Evolutionary conservation across 2,329 filamentous ascomycete genomes (phyloP), one percentile per base, ranked within the genome.

Genomic region (Colletotrichum lupini): DNA sequence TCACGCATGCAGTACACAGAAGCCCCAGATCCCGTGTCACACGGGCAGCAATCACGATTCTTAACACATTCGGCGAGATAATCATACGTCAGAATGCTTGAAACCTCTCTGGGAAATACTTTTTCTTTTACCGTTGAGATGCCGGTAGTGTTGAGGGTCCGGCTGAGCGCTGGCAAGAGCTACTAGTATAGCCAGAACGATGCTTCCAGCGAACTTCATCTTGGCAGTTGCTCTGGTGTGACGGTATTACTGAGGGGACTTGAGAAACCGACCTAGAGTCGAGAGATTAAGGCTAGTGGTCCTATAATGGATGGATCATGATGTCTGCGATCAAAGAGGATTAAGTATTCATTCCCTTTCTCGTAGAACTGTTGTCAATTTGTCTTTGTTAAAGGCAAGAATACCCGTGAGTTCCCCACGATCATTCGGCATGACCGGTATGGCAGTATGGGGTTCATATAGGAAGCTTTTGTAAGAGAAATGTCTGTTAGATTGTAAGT

Each of bases 31-130:
- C 49, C 62, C 24, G 49, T 46, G 0, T 65, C 62, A 9, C 62
- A 65, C 12, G 62, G 62, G 6, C 52, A 65, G 49, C 62, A 65
- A 19, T 65, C 49, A 8, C 30, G 28, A 9, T 56, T 65, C 52
- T 65, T 65, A 1, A 5, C 3, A 6, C 62, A 65, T 32, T 65
- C 52, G 16, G 49, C 62, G 46, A n/a, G 5, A 46, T 16, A 46
- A 19, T 14, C 35, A 37, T 2, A 37, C 42, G 16, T 46, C 8
- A 46, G 42, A n/a, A n/a, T 46, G 7, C 12, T 37, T 2, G 2
- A 1, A 37, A 37, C 5, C 35, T 37, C 35, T 37, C 35, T 37
- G 1, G 1, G 1, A 6, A 14, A 5, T 37, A 37, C 12, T 2
- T 2, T 14, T 16, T 14, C 2, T 6, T 14, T 5, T 37, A 37